Evolutionary conservation across 345 rosid species (phyloP).

Genomic region (Pugionium cornutum): DNA sequence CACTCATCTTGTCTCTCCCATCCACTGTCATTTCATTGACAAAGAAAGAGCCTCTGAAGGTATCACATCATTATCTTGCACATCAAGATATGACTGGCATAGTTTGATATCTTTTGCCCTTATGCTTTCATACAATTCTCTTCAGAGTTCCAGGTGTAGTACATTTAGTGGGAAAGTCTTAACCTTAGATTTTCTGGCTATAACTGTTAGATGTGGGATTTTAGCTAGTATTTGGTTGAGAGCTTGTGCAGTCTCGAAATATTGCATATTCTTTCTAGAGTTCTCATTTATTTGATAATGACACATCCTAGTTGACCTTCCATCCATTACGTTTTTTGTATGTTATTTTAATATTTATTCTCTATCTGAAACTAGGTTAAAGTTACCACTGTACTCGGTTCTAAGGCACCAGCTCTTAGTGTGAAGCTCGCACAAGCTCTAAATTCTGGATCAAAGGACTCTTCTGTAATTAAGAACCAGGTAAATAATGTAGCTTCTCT

Average conservation of each 20-base stretch:
- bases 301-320: not conserved
- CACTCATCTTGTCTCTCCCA: constrained; percentile 83
- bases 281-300: constrained; percentile 1
- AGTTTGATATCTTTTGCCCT: constrained; percentile 8
- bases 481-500: constrained; percentile 41
- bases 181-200: not conserved
- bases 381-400: constrained; percentile 83
- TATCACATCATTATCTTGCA: constrained; percentile 31
- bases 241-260: constrained; percentile 4
- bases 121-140: constrained; percentile 6
- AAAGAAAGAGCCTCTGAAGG: constrained; percentile 72
- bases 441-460: constrained; percentile 51
- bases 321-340: not conserved
- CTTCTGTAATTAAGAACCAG: constrained; percentile 64
- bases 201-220: constrained; percentile 2
- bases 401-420: constrained; percentile 75
- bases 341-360: not conserved
- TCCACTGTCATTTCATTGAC: constrained; percentile 80
- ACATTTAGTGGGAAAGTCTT: constrained; percentile 13
- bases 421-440: constrained; percentile 68
- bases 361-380: constrained; percentile 55
- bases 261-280: not conserved
- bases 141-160: constrained; percentile 13
- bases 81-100: constrained; percentile 24
- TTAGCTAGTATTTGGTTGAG: not conserved